Evolutionary conservation across 78 protist genomes (phyloP).

Genomic region (Tieghemostelium lacteum): DNA sequence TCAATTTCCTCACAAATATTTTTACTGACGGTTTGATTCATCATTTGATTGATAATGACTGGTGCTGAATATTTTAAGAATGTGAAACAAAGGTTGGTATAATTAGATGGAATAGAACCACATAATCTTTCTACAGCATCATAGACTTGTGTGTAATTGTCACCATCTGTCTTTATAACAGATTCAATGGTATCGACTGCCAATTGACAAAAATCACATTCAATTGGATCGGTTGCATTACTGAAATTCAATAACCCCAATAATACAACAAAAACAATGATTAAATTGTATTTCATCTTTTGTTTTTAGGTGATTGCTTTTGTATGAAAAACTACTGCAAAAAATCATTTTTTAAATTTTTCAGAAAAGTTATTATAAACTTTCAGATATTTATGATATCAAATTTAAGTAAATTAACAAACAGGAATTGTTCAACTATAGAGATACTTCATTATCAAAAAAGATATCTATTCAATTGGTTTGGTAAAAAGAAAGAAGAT

Average conservation of each 20-base stretch:
- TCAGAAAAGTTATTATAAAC: not conserved
- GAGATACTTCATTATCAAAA: not conserved
- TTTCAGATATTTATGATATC: not conserved
- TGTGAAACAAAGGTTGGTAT: not conserved
- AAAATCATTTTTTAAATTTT: not conserved
- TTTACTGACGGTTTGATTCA: constrained; percentile 11
- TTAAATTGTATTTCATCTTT: not conserved
- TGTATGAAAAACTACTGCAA: too few relatives aligned
- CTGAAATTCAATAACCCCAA: not conserved
- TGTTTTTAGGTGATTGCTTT: not conserved
- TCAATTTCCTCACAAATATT: not conserved
- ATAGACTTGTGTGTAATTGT: constrained; percentile 13
- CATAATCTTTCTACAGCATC: constrained; percentile 25
- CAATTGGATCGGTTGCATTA: constrained; percentile 7
- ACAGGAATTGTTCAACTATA: not conserved
- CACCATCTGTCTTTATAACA: not conserved
- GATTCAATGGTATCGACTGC: not conserved
- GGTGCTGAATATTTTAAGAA: not conserved
- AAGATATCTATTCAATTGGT: not conserved
- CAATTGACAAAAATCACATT: constrained; percentile 48
- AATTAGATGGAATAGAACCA: constrained; percentile 20
- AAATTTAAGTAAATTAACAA: not conserved
- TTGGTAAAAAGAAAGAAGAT: constrained; percentile 17
- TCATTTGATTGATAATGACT: constrained; percentile 15
- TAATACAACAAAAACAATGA: not conserved